Evolutionary conservation across 768 basidiomycete species (phyloP).

Genomic region (Gymnopilus dilepis): DNA sequence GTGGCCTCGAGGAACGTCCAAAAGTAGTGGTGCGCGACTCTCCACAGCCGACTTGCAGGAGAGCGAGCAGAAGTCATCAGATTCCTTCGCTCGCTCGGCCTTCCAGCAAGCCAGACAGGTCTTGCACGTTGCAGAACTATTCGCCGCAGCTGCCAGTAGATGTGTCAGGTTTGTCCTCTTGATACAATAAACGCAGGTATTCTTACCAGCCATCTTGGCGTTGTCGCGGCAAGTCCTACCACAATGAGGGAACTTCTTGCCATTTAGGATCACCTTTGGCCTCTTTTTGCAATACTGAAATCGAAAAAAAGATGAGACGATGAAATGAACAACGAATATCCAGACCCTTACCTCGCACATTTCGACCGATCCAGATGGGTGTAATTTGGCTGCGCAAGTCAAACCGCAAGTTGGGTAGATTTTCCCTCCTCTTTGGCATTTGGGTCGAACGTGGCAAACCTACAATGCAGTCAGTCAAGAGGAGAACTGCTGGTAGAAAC

Average conservation of each 20-base stretch:
- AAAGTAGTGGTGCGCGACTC: conserved; percentile 22
- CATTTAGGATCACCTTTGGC: conserved; percentile 27
- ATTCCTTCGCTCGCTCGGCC: neutral
- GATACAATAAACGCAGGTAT: neutral
- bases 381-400: conserved; percentile 25
- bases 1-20: conserved; percentile 33
- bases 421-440: conserved; percentile 16
- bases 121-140: conserved; percentile 18
- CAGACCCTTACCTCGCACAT: conserved; percentile 28
- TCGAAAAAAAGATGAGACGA: neutral
- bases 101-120: conserved; percentile 33
- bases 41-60: conserved; percentile 17
- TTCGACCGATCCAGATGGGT: conserved; percentile 13
- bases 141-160: conserved; percentile 7
- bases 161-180: neutral
- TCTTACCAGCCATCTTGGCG: conserved; percentile 16
- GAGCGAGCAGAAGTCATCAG: conserved; percentile 26
- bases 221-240: conserved; percentile 31
- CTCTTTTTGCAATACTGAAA: conserved; percentile 26
- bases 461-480: neutral
- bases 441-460: conserved; percentile 21
- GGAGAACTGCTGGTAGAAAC: neutral
- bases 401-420: conserved; percentile 29
- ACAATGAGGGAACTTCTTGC: conserved; percentile 28
- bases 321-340: neutral